Conservation (phyloP, 768 basidiomycete species). For the Russula earlei region DNA sequence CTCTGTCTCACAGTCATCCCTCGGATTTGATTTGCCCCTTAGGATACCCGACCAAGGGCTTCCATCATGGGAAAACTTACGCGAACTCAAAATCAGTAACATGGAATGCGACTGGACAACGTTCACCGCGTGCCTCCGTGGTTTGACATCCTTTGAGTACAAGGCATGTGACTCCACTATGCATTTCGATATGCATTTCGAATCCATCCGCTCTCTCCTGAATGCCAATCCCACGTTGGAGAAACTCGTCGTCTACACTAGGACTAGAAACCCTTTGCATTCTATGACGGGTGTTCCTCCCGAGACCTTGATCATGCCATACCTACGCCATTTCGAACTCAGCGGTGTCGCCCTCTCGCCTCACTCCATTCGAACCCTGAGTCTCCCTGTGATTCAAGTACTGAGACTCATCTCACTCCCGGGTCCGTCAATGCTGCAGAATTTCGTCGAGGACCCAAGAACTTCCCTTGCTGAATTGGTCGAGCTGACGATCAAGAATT, state of each 20-base stretch:
- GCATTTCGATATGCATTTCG: background rate
- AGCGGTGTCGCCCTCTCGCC: background rate
- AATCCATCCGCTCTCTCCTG: conserved; percentile 19
- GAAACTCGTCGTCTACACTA: conserved; percentile 11
- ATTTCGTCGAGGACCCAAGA: background rate
- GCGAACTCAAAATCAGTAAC: background rate
- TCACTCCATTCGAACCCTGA: background rate
- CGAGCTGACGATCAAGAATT: conserved; percentile 7
- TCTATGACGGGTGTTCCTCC: background rate
- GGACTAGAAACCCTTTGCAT: no score
- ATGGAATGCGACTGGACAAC: background rate
- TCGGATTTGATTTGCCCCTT: background rate
- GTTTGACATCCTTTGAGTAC: conserved; percentile 16
- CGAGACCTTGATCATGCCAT: background rate
- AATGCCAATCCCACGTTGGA: conserved; percentile 20
- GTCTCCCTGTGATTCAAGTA: conserved; percentile 13
- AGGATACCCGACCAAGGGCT: background rate
- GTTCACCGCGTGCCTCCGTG: background rate
- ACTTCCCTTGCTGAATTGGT: conserved; percentile 13
- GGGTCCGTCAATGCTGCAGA: background rate
- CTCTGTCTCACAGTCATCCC: background rate
- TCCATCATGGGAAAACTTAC: conserved; percentile 2
- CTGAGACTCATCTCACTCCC: background rate
- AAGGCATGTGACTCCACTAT: no score
- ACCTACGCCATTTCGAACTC: conserved; percentile 17